Conservation (phyloP, 2,329 filamentous ascomycete genomes). For the Xylaria sp. region DNA sequence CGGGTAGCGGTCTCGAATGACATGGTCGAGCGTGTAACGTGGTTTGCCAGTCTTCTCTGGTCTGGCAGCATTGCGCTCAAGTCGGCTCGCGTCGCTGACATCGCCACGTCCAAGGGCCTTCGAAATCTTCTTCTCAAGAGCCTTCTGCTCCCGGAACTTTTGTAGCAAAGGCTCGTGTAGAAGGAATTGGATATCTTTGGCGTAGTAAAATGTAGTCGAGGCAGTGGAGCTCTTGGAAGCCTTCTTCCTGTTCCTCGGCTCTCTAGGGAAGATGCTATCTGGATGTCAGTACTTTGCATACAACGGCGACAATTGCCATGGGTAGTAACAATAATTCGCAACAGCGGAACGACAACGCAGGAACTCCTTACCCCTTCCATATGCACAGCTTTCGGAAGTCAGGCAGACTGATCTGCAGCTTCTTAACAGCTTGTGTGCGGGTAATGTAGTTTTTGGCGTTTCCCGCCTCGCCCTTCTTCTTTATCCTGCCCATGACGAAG, state of each 20-base stretch:
- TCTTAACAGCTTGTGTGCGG: constrained; percentile 93
- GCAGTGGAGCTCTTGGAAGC: constrained; percentile 87
- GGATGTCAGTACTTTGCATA: constrained; percentile 2
- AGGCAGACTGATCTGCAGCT: constrained; percentile 94
- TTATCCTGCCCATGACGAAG: constrained; percentile 71
- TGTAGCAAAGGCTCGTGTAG: constrained; percentile 92
- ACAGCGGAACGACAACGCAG: too few species aligned
- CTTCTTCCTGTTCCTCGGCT: constrained; percentile 97
- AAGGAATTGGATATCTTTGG: constrained; percentile 98
- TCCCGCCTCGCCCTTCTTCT: constrained; percentile 92
- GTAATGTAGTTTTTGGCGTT: constrained; percentile 99
- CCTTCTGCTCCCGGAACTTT: constrained; percentile 97
- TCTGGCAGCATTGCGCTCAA: constrained; percentile 84
- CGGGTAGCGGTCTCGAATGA: constrained; percentile 97
- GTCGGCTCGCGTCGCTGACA: constrained; percentile 81
- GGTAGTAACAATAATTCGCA: not conserved
- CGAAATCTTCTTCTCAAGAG: constrained; percentile 96
- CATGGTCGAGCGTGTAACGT: constrained; percentile 90
- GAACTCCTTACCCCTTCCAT: constrained; percentile 75
- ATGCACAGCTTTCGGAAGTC: constrained; percentile 99
- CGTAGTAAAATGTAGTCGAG: constrained; percentile 88
- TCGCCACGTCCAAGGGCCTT: constrained; percentile 90
- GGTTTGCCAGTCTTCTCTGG: constrained; percentile 91
- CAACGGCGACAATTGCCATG: too few species aligned
- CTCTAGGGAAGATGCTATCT: constrained; percentile 84